Evolutionary conservation across 2,329 filamentous ascomycete species (phyloP), one percentile per base, ranked within the genome.

Genomic region (Aureobasidium leucospermi): DNA sequence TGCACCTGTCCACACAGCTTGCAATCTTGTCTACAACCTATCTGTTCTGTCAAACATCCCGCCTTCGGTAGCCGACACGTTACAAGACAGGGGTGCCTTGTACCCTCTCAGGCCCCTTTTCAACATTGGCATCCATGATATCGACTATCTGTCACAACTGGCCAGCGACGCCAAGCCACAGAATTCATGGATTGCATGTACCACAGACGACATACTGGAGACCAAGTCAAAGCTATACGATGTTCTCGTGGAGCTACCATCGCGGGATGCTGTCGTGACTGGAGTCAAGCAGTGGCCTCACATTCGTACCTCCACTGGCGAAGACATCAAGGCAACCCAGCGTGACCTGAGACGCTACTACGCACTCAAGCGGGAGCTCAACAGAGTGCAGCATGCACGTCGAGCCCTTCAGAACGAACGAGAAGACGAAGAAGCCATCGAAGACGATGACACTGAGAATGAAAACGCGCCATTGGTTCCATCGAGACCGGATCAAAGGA

Each of bases 11-110:
- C 87, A 92, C 70, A 79, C 85, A 67, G 83, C 85, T 58, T 97
- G 93, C 76, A 90, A 96, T 73, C 96, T 92, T 93, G 94, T 97
- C 63, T 99, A 97, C 75, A 85, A 94, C 71, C 83, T 97, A 55
- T 96, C 93, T n/a, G 82, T 97, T 58, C 79, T 99, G 36, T 91
- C 92, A 46, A 96, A 91, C 66, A 87, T 97, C 45, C 91, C 94
- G 31, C 80, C 86, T 39, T 85, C 87, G 32, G 81, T 91, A 45
- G 79, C 82, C 60, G 85, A 91, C 55, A 75, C 87, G 13, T 78
- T 96, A n/a, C 83, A 86, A 19, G 42, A 64, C 2, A 62, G 65
- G 3, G 79, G 85, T 29, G 79, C 83, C 1, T 80, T 88, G 62
- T 81, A 77, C 13, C 75, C 90, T 61, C 80, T 94, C 32, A 83